These are phyloP conservation scores for Arabis alpina DNA, from an alignment of 345 rosid species.

Conservation along the genomic window DNA sequence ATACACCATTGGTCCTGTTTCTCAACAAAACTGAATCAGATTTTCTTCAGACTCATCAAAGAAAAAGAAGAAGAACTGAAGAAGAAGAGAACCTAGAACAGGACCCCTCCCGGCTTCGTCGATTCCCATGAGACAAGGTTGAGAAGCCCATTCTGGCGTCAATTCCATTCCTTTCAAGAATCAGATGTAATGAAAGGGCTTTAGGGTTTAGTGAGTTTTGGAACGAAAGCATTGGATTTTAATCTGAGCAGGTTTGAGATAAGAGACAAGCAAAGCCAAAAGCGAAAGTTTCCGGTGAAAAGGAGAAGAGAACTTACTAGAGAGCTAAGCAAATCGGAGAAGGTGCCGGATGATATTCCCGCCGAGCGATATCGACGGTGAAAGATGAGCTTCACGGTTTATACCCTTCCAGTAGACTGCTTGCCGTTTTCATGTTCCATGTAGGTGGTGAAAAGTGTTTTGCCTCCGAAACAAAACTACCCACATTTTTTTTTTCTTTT, in stretches of 20 bases:
- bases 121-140: conserved; percentile 91
- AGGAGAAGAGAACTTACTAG: no score
- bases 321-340: no score
- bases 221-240: not conserved
- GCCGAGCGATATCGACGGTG: no score
- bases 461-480: no score
- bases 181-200: not conserved
- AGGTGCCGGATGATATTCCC: no score
- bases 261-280: not conserved
- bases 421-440: no score
- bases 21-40: conserved; percentile 24
- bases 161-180: conserved; percentile 37
- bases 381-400: no score
- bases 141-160: conserved; percentile 65
- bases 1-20: conserved; percentile 94
- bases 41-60: not conserved
- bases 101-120: conserved; percentile 99
- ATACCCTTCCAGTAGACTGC: no score
- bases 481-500: no score
- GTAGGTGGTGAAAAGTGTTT: no score
- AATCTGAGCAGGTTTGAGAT: not conserved
- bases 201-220: conserved; percentile 25
- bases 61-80: not conserved
- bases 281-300: no score
- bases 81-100: conserved; percentile 59